These are phyloP conservation scores for Spathaspora arborariae DNA, from an alignment of 805 yeast species.

Conservation along the genomic window DNA sequence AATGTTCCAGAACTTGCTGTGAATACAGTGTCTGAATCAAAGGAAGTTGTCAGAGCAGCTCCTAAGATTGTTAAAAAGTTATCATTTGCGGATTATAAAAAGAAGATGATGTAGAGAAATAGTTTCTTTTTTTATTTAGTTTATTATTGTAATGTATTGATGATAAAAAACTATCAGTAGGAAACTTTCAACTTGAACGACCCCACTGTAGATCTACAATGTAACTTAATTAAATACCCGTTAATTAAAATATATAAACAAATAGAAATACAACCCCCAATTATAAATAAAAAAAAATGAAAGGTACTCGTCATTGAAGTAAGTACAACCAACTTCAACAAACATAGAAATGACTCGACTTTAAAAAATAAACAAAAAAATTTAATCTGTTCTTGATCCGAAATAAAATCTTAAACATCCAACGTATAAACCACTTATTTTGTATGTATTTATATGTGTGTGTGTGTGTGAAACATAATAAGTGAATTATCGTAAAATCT, in stretches of 20 bases:
- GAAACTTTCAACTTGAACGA: too few species aligned
- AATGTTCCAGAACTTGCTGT: constrained; percentile 1
- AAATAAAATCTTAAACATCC: not conserved
- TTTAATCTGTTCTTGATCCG: not conserved
- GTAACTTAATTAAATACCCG: not conserved
- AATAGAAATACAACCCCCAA: constrained; percentile 1
- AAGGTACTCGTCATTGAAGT: not conserved
- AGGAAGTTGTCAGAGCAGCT: not conserved
- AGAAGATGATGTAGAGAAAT: constrained; percentile 34
- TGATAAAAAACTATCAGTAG: too few species aligned
- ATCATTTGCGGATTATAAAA: constrained; percentile 73
- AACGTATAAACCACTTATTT: not conserved
- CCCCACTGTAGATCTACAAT: not conserved
- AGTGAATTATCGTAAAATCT: not conserved
- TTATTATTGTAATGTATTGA: not conserved
- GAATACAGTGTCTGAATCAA: constrained; percentile 6
- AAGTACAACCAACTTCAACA: not conserved
- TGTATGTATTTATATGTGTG: not conserved
- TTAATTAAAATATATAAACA: not conserved
- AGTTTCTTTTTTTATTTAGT: not conserved
- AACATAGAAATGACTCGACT: not conserved
- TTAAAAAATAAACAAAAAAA: not conserved
- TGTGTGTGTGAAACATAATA: not conserved
- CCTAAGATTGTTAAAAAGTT: constrained; percentile 40
- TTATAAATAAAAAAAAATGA: not conserved